Evolutionary conservation across 345 rosid genomes (phyloP), one percentile per base, ranked within the genome.

Genomic region (Passiflora organensis): DNA sequence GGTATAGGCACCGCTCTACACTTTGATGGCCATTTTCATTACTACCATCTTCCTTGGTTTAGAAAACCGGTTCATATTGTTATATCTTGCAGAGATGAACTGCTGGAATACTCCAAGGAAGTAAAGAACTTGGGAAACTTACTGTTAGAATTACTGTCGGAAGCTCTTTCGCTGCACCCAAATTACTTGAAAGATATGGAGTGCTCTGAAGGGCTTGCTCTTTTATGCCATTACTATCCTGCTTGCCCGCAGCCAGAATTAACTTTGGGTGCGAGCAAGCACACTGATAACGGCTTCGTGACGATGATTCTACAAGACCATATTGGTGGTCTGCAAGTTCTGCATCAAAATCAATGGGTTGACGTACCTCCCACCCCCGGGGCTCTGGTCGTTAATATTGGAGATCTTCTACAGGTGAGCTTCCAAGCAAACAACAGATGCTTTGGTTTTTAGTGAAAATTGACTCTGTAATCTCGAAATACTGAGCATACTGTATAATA

Each of bases 181-280:
- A 59, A 24, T 13, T 55, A 60, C 55, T 55, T 79, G 13, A 51
- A 56, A 19, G 56, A 44, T 22, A 55, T 76, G 6, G 65, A 49
- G 1, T 76, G 75, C 43, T 48, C 28, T 4, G 72, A 76, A 6
- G 76, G 70, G 6, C 55, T 70, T 2, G 2, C 18, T 1, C 5
- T 65, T 24, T 0, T 49, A 0, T 47, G 76, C 39, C 76, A 73
- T 43, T 76, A 70, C 53, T 78, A 75, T 18, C 78, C 83, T 9
- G 47, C 77, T n/a, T 78, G 83, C 39, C 82, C 80, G 0, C 48
- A 78, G 14, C 82, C 77, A 5, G 75, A 68, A 17, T n/a, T 68
- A 20, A 65, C 79, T 5, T 10, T 68, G 23, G 80, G 80, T 13
- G 22, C 48, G 2, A 50, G 21, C 51, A 67, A 46, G 11, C 82